Evolutionary conservation across 768 basidiomycete species (phyloP).

Genomic region (Termitomyces sp.): DNA sequence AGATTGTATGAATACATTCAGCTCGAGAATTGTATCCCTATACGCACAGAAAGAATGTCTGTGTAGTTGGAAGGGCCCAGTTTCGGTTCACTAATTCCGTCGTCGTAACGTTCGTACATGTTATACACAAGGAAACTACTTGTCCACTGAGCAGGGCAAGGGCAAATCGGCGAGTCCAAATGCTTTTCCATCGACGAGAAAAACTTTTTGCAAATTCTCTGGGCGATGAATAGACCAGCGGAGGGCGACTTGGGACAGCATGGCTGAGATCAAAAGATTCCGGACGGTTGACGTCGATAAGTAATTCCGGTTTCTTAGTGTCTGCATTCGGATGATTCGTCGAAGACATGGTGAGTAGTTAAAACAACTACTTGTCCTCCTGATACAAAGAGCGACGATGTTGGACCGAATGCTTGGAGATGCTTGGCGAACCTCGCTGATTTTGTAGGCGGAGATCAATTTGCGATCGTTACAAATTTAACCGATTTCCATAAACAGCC

Average conservation of each 20-base stretch:
- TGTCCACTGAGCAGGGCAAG: conserved; percentile 76
- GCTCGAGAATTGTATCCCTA: neutral
- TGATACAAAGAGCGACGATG: too few relatives aligned
- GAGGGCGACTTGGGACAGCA: conserved; percentile 41
- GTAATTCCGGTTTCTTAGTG: conserved; percentile 16
- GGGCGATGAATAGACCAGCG: conserved; percentile 65
- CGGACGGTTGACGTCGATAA: conserved; percentile 11
- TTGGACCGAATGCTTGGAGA: too few relatives aligned
- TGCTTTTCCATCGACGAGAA: conserved; percentile 60
- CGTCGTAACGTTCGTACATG: conserved; percentile 85
- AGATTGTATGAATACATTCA: neutral
- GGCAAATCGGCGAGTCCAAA: conserved; percentile 77
- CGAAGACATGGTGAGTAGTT: conserved; percentile 11
- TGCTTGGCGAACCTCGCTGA: neutral
- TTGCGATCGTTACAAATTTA: neutral
- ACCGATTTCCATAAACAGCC: neutral
- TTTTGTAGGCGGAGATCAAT: conserved; percentile 4
- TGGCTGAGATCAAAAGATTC: conserved; percentile 11
- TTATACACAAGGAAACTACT: conserved; percentile 83
- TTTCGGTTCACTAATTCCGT: conserved; percentile 69
- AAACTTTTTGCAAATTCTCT: conserved; percentile 52
- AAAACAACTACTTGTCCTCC: too few relatives aligned
- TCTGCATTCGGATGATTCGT: conserved; percentile 6
- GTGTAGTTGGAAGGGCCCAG: conserved; percentile 78
- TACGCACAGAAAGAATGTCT: conserved; percentile 79